Conservation (phyloP, 345 rosid genomes). For the Salix arbutifolia region DNA sequence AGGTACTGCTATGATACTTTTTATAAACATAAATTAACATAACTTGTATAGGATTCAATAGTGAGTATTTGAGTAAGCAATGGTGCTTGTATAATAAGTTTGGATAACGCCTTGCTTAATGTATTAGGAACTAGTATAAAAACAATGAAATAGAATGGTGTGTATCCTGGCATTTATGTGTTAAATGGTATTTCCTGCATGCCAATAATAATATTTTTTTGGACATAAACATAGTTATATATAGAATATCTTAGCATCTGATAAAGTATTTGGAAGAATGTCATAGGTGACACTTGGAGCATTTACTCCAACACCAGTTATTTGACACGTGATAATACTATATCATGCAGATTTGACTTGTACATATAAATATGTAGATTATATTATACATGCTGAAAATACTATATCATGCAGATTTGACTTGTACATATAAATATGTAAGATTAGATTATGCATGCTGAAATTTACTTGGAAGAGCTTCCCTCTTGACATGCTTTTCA, state of each 20-base stretch:
- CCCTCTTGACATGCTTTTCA: constrained; percentile 5
- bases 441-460: background rate
- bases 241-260: background rate
- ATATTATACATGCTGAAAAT: background rate
- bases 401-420: background rate
- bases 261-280: background rate
- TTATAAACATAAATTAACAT: background rate
- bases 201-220: background rate
- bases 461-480: background rate
- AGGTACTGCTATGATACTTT: background rate
- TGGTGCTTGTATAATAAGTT: background rate
- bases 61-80: background rate
- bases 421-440: too few relatives aligned
- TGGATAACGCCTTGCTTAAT: background rate
- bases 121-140: background rate
- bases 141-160: background rate
- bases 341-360: background rate
- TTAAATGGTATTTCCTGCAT: background rate
- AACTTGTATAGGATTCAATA: background rate
- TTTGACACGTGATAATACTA: background rate
- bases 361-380: too few relatives aligned
- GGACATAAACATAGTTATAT: background rate
- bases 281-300: background rate
- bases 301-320: background rate
- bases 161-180: background rate